Evolutionary conservation across 192 early-diverging fungal genomes (phyloP), one percentile per base, ranked within the genome.

Genomic region (Coemansia sp.): DNA sequence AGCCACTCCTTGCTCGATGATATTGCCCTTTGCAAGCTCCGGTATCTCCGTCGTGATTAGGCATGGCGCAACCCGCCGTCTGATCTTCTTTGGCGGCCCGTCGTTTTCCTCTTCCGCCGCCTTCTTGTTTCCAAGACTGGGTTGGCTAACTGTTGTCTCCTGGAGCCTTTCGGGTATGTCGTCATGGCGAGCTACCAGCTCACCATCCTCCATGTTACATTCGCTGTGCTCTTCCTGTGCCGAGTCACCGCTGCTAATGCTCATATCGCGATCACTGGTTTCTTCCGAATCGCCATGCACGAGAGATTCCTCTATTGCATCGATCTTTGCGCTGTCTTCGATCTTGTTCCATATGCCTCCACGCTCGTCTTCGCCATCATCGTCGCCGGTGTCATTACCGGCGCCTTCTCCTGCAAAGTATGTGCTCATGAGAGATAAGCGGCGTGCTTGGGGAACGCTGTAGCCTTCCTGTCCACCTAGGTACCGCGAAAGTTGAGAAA

Each of bases 51-150:
- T 10, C 0, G 71, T 67, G 15, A 73, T 9, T 52, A 67, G 19
- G 19, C 33, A 35, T 14, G 65, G 71, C 29, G 71, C 71, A 20
- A 73, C 29, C 9, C 65, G 71, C 5, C 61, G 59, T 34, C 48
- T 56, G 35, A 14, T 35, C 41, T 40, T 40, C 41, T 42, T 42
- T 14, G 59, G 38, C 19, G 33, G 38, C 7, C 13, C 15, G 7
- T 10, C 8, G 13, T 52, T 53, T 7, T 29, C 36, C 4, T 29
- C 19, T 2, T 46, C 40, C n/a, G 17, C 20, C 6, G 32, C 40
- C 19, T 55, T 36, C 40, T 49, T 52, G 19, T 25, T 52, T 9
- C 25, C 25, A 19, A 15, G 7, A 0, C 15, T 46, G 43, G 5
- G 13, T 20, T 50, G 19, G 5, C 48, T 23, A 20, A 11, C 38